Evolutionary conservation across 106 monocot species (phyloP).

Genomic region (Dendrobium chrysotoxum): DNA sequence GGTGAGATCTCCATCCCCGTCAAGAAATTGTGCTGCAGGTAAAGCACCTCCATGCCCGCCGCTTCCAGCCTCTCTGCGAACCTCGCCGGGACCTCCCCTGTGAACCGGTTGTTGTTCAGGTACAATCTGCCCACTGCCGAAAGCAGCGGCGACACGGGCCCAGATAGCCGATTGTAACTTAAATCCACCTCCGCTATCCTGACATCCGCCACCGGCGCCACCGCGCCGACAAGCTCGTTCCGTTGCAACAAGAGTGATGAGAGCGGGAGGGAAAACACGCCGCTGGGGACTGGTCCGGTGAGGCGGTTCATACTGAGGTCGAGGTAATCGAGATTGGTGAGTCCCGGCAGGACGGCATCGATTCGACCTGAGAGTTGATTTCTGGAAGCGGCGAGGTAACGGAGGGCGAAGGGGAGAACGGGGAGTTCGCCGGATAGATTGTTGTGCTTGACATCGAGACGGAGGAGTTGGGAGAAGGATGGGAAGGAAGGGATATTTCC

Average conservation of each 20-base stretch:
- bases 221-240: conserved; percentile 35
- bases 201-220: conserved; percentile 30
- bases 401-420: conserved; percentile 33
- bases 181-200: conserved; percentile 46
- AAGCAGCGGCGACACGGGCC: conserved; percentile 39
- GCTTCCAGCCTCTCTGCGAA: conserved; percentile 43
- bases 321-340: conserved; percentile 37
- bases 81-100: conserved; percentile 50
- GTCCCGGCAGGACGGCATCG: conserved; percentile 29
- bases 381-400: conserved; percentile 43
- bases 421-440: conserved; percentile 44
- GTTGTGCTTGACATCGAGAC: conserved; percentile 67
- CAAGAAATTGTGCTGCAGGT: conserved; percentile 69
- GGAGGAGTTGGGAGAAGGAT: conserved; percentile 24
- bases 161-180: conserved; percentile 61
- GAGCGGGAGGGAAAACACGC: conserved; percentile 36
- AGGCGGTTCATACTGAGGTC: conserved; percentile 56
- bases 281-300: conserved; percentile 33
- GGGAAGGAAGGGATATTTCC: conserved; percentile 40
- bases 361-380: conserved; percentile 39
- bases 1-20: conserved; percentile 62
- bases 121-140: conserved; percentile 47
- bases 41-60: conserved; percentile 48
- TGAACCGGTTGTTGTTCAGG: conserved; percentile 65
- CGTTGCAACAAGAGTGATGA: conserved; percentile 43